Evolutionary conservation across 176 grass and related monocot genomes (phyloP).

Genomic region (Oryza longistaminata): DNA sequence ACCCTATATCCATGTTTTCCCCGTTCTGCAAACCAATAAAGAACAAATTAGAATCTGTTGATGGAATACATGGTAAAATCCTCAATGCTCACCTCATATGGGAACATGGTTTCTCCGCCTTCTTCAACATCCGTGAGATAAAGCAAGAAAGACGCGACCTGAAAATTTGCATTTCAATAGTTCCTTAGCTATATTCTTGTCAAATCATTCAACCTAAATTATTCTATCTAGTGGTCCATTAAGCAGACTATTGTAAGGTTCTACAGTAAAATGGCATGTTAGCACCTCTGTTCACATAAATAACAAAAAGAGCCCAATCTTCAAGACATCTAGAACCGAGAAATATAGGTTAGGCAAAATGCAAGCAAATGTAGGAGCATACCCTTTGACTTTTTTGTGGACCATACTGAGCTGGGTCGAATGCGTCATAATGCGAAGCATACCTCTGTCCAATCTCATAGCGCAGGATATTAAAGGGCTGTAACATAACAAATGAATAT

Average conservation of each 20-base stretch:
- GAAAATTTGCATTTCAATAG: constrained; percentile 35
- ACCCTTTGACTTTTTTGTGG: constrained; percentile 96
- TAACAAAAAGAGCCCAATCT: not conserved
- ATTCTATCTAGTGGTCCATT: not conserved
- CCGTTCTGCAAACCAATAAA: constrained; percentile 67
- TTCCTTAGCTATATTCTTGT: constrained; percentile 9
- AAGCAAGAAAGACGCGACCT: constrained; percentile 97
- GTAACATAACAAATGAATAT: constrained; percentile 25
- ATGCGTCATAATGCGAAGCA: constrained; percentile 96
- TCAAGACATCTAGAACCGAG: not conserved
- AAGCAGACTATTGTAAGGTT: too few species aligned
- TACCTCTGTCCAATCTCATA: constrained; percentile 95
- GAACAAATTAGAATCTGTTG: constrained; percentile 16
- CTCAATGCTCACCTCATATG: constrained; percentile 69
- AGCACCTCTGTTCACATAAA: not conserved
- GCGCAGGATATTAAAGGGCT: constrained; percentile 85
- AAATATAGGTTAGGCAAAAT: constrained; percentile 4
- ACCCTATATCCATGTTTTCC: constrained; percentile 83
- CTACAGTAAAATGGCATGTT: too few species aligned
- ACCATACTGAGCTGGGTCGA: constrained; percentile 88
- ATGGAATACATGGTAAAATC: not conserved
- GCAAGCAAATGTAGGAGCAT: constrained; percentile 30
- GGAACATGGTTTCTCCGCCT: constrained; percentile 99
- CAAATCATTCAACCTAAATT: not conserved
- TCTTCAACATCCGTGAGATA: constrained; percentile 93